Base-by-base conservation (phyloP, 768 basidiomycete genomes). In the Tylopilus sp. region DNA sequence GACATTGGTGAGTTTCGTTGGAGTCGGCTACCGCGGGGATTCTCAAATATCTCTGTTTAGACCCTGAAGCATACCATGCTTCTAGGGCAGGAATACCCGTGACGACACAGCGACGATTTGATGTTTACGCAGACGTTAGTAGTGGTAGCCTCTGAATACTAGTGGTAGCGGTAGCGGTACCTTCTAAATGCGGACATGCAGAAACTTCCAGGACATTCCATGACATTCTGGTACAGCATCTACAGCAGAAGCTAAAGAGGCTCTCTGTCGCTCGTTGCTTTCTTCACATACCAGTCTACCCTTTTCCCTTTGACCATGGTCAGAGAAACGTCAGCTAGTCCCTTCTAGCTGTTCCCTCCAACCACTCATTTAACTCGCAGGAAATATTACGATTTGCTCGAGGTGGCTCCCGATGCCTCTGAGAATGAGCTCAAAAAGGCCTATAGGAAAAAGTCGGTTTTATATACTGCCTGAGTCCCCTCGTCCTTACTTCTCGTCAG, bases 401-500 rank as follows among this genome's bases (percentile, higher is more conserved):
- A 95, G 58, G 92, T 91, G 26, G 57, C 80, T 11, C 82, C 89
- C 44, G 78, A 78, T 60, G 91, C 88, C 30, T 85, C 84, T 38
- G 94, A 95, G 53, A 64, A 76, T 42, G 93, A 95, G 48, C 81
- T 95, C 64, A 95, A 95, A 79, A 95, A 95, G 69, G 93, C 93
- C 26, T 95, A 95, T 76, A 87, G 91, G 61, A 94, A 93, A 75
- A 93, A 92, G 91, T 92, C 56, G 25, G 69, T 55, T 15, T 21
- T 18, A 28, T 28, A 28, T 4, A 2, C 51, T 18, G 18, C 15
- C 28, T 39, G 42, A 49, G 25, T 53, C 44, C 36, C 38, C 30
- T 45, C 36, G 23, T 39, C 40, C 50, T 54, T 21, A 55, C 45
- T 21, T 46, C 58, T 48, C 48, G 18, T 38, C 52, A 94, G 91